Conservation (phyloP, 441 rosid species). For the Populus hybrid region DNA sequence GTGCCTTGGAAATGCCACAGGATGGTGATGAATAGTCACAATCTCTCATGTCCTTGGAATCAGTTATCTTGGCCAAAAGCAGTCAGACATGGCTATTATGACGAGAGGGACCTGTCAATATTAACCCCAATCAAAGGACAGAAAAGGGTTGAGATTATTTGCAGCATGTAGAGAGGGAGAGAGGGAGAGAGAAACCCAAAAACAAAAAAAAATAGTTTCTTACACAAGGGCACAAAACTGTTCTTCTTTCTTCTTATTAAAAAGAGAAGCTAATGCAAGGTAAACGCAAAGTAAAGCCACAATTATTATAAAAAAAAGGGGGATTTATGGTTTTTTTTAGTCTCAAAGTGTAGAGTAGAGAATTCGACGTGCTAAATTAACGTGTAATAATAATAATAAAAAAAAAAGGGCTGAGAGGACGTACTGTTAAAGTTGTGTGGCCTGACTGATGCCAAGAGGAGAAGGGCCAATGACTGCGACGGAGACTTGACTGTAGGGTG, state of each 20-base stretch:
- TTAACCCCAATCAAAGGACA: slow-evolving; percentile 27
- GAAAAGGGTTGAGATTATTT: not conserved
- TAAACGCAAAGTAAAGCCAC: not conserved
- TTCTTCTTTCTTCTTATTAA: too few species aligned
- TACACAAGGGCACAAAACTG: not conserved
- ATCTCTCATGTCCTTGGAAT: slow-evolving; percentile 81
- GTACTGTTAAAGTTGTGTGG: not conserved
- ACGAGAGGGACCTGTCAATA: slow-evolving; percentile 72
- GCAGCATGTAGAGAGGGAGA: not conserved
- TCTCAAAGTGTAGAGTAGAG: too few species aligned
- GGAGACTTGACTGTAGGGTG: not conserved
- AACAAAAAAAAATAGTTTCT: not conserved
- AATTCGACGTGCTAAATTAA: too few species aligned
- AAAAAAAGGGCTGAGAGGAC: too few species aligned
- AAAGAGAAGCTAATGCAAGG: not conserved
- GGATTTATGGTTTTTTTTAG: too few species aligned
- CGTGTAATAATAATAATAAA: too few species aligned
- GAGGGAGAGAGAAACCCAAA: not conserved
- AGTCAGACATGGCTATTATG: slow-evolving; percentile 79
- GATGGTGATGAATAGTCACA: slow-evolving; percentile 77
- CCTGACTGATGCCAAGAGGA: not conserved
- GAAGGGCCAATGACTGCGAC: not conserved
- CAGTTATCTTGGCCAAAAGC: slow-evolving; percentile 66
- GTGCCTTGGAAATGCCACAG: slow-evolving; percentile 47
- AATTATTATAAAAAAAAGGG: not conserved